Base-by-base conservation (phyloP, 208 protist species). In the Tritrichomonas foetus region DNA sequence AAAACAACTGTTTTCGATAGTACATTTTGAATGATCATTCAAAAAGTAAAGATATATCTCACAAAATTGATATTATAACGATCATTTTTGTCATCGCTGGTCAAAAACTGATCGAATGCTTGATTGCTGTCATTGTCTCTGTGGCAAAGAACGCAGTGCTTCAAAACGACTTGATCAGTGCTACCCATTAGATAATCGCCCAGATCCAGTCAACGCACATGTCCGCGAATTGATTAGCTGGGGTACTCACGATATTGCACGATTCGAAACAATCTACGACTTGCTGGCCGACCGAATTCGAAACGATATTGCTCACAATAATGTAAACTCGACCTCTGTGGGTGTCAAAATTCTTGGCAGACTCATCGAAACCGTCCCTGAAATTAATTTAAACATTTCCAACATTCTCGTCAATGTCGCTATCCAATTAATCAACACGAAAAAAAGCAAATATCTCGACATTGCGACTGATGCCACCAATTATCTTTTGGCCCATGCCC, bases 191-290 rank as follows among this genome's bases (percentile, higher is more conserved):
- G 78, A 89, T 36, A 47, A 33, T n/a, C 41, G 78, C 16, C 16
- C 78, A 5, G 78, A 89, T 61, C 78, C 78, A 39, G 78, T 89
- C 57, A 20, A 25, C 20, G 47, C 78, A 39, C 41, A 33, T 39
- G 78, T 89, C 57, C 41, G 78, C 39, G 78, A 89, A 39, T 36
- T 89, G 16, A 89, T 89, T 39, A 53, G 41, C n/a, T 89, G 78
- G 78, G 78, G 78, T 22, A 89, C 47, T 39, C 78, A 89, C 30
- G 78, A 89, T 16, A 47, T 89, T 49, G 13, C 44, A 11, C 0
- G 47, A 11, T 57, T 89, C 39, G 25, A 16, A 22, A 61, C 41
- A 0, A 89, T 89, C n/a, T 36, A 89, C 47, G 78, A 89, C 1
- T 44, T 89, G 14, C 44, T 89, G 27, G 41, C 78, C 33, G 78